Base-by-base conservation (phyloP, 108 stramenopile species). In the Cyclostephanos tholiformis region DNA sequence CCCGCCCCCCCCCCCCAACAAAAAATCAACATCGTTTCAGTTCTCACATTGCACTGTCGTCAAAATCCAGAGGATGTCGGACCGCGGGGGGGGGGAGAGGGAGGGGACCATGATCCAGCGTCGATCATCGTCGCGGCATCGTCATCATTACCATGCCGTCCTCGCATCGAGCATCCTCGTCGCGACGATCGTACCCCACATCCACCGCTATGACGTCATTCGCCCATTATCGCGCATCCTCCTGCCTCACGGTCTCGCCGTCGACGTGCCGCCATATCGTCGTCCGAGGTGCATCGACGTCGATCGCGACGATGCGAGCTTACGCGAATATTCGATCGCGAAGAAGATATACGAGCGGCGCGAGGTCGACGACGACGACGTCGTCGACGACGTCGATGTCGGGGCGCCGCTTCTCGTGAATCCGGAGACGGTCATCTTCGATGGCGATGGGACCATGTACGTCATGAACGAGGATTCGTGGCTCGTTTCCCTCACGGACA, bases 401-500 rank as follows among this genome's bases (percentile, higher is more conserved):
- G 41, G 9, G 41, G 7, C 4, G 41, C 82, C 80, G 16, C 68
- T 89, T 0, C 29, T 91, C 63, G 49, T 78, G 14, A 79, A 77
- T 27, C 85, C 88, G 25, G 90, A 91, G 63, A 88, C 90, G 17
- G 58, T 91, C 0, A 58, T 91, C 17, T 84, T 91, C 29, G 75
- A 84, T 62, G 20, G 67, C 17, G 30, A 79, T 12, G 86, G 83
- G 12, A 72, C 63, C 19, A 85, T 91, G 60, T 91, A 82, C 59
- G 27, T 80, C 36, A 48, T 87, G 63, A 86, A 80, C 19, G 84
- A 91, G 71, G 26, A 87, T 27, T 76, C 77, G 14, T 81, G 80
- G 22, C 57, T 91, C 44, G 61, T 91, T 0, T 66, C 62, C 14
- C 44, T 91, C n/a, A 64, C 73, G 0, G 82, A 88, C 59, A 39